Evolutionary conservation across 179 eudicot species (phyloP), one percentile per base, ranked within the genome.

Genomic region (Amaranthus tricolor): DNA sequence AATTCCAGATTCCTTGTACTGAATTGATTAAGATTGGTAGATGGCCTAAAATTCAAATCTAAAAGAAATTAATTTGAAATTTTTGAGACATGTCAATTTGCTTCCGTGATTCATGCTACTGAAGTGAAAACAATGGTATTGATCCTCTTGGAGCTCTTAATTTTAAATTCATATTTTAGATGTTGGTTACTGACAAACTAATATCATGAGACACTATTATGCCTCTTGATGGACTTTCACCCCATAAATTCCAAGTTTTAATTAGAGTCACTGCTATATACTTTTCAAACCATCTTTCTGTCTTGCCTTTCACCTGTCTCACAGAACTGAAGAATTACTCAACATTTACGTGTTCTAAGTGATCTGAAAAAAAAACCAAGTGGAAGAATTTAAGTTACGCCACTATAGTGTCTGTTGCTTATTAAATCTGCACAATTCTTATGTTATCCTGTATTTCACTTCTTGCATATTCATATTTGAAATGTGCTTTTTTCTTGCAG

Each of bases 401-500:
- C 6, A 8, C 64, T 59, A 59, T 3, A 68, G 17, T 24, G 31
- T 57, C 57, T 17, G 31, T 49, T 10, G 53, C 13, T 31, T 13
- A 10, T 14, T 63, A 5, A 16, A 16, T 52, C 52, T 9, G 20
- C 31, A 17, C 49, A 51, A 43, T 50, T 47, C 13, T 48, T 62
- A 31, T 45, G 44, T 31, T 16, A 49, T 44, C 20, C 17, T 54
- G n/a, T 13, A 54, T 54, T 54, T 17, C 14, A 13, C 44, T 47
- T 19, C 56, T 68, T 56, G 24, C 50, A 12, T 61, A 24, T 77
- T 16, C 73, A 72, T 78, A 59, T 80, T 9, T 59, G 31, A 62
- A 9, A 62, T 9, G 6, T 61, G 45, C 48, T 45, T 56, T 57
- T 20, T 67, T 56, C 44, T 62, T 81, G 76, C 97, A 95, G 99